A percentile compares a stretch with the other conserved stretches of the same genome.
Evolutionary conservation across 2,329 filamentous ascomycete genomes (phyloP).

Genomic region (Mycocentrospora acerina): DNA sequence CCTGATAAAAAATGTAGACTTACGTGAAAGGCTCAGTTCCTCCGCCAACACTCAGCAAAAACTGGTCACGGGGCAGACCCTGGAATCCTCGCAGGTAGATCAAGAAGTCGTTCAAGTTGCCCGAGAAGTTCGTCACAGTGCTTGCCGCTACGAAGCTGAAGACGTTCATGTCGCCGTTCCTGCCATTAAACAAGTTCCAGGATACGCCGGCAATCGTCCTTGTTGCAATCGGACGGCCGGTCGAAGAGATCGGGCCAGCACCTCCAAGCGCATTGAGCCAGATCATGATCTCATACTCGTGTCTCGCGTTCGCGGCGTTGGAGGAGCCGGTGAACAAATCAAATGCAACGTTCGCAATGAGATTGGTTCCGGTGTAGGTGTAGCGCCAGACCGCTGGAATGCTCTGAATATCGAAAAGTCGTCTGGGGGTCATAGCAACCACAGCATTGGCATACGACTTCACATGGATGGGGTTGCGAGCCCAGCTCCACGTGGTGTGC

Average conservation of each 20-base stretch:
- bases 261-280: constrained; percentile 5
- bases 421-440: no score
- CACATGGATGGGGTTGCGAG: no score
- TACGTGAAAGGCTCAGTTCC: constrained; percentile 11
- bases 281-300: constrained; percentile 8
- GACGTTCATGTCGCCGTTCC: constrained; percentile 2
- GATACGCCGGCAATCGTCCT: constrained; percentile 3
- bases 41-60: constrained; percentile 33
- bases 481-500: constrained; percentile 49
- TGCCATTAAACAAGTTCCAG: constrained; percentile 6
- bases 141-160: constrained; percentile 5
- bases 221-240: constrained; percentile 1
- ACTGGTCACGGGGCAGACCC: no score
- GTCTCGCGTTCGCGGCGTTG: neutral
- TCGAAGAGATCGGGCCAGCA: constrained; percentile 5
- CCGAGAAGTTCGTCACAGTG: constrained; percentile 1
- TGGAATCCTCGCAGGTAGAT: constrained; percentile 2
- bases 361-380: neutral
- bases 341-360: constrained; percentile 6
- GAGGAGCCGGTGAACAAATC: constrained; percentile 1
- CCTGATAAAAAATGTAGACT: no score
- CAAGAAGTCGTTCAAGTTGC: constrained; percentile 3
- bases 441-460: no score
- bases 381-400: no score
- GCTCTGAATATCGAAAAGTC: no score